Conservation (phyloP, 2,329 filamentous ascomycete species). For the Botrytis sinoallii region DNA sequence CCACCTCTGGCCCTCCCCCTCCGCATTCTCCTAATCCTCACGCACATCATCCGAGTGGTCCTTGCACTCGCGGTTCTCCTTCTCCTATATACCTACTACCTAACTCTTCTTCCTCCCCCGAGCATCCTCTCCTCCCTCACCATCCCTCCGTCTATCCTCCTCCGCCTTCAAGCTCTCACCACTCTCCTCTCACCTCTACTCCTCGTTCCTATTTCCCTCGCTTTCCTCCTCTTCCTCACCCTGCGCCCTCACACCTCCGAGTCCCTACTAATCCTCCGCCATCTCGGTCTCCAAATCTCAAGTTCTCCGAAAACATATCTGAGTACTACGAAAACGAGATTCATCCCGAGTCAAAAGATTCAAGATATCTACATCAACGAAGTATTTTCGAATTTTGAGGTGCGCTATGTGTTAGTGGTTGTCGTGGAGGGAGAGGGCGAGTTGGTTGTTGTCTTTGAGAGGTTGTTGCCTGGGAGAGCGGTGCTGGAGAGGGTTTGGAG, state of each 20-base stretch:
- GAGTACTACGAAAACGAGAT: constrained; percentile 58
- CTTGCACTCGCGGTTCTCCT: constrained; percentile 45
- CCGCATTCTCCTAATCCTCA: constrained; percentile 45
- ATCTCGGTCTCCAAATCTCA: constrained; percentile 85
- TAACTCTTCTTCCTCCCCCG: constrained; percentile 24
- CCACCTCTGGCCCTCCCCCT: constrained; percentile 51
- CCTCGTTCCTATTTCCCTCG: constrained; percentile 41
- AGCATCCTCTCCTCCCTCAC: constrained; percentile 32
- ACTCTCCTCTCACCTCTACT: constrained; percentile 41
- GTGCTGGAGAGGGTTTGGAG: constrained; percentile 90
- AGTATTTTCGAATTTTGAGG: constrained; percentile 88
- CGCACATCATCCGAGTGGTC: constrained; percentile 44
- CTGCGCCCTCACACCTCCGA: constrained; percentile 62
- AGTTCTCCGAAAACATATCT: constrained; percentile 68
- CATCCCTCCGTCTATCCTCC: constrained; percentile 35
- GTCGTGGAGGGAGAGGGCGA: constrained; percentile 86
- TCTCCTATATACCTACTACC: constrained; percentile 50
- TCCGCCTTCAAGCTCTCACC: constrained; percentile 37
- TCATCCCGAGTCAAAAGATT: constrained; percentile 89
- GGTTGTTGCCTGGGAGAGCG: constrained; percentile 66
- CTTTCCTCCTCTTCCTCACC: constrained; percentile 45
- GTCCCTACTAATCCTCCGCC: constrained; percentile 81
- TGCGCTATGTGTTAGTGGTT: constrained; percentile 83
- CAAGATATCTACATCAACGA: constrained; percentile 94
- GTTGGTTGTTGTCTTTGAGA: constrained; percentile 92